Evolutionary conservation across 1,139 yeast species (phyloP).

Genomic region (Barnettozyma hawaiiensis): DNA sequence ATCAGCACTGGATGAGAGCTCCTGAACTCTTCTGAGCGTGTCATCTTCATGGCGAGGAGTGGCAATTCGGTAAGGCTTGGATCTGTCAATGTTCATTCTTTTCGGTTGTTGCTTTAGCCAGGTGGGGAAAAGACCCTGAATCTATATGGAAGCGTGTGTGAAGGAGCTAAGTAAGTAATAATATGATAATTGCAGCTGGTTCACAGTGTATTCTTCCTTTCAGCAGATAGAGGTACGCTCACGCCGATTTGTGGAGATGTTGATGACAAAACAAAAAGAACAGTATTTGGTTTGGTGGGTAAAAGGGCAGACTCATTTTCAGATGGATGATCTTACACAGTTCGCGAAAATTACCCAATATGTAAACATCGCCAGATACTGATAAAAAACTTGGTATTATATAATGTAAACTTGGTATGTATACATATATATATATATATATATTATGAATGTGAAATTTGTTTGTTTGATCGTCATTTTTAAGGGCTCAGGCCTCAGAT

Average conservation of each 20-base stretch:
- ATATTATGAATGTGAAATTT: too few species aligned
- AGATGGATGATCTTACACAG: background rate
- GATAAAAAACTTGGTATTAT: too few species aligned
- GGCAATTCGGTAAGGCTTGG: background rate
- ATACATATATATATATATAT: too few species aligned
- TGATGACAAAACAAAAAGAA: too few species aligned
- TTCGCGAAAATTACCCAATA: background rate
- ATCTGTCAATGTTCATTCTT: conserved; percentile 5
- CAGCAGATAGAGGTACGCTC: too few species aligned
- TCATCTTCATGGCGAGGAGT: conserved; percentile 11
- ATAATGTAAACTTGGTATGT: too few species aligned
- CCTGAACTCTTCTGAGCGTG: conserved; percentile 10
- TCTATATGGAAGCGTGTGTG: too few species aligned
- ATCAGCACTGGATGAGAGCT: conserved; percentile 16
- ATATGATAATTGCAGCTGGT: background rate
- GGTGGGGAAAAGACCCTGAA: background rate
- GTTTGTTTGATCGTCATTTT: too few species aligned
- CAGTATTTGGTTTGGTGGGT: too few species aligned
- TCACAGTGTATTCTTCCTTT: background rate
- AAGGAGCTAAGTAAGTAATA: background rate
- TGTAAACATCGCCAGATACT: background rate
- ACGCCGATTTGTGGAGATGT: too few species aligned
- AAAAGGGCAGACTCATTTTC: background rate
- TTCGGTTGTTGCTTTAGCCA: background rate
- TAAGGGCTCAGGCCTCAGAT: conserved; percentile 17